Conservation (phyloP, 2,329 filamentous ascomycete species). For the Verticillium albo-atrum region DNA sequence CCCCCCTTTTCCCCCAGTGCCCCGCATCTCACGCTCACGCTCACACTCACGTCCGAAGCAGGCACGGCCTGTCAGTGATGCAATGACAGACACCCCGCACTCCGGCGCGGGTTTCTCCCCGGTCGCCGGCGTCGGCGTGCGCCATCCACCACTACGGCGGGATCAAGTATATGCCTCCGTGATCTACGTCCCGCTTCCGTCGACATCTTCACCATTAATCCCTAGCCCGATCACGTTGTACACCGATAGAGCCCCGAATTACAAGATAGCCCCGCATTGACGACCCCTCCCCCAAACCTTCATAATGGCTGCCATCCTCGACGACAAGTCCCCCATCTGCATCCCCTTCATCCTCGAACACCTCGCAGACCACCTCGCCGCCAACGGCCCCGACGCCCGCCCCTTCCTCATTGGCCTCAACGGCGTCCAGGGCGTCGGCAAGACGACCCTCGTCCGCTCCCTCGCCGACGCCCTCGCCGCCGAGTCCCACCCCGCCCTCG, state of each 20-base stretch:
- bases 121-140: too few relatives aligned
- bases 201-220: too few relatives aligned
- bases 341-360: conserved; percentile 70
- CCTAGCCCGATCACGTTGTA: too few relatives aligned
- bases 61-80: neutral
- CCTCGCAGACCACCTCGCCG: conserved; percentile 44
- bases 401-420: conserved; percentile 88
- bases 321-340: conserved; percentile 76
- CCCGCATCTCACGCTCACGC: neutral
- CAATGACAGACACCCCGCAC: neutral
- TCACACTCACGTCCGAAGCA: neutral
- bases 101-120: neutral
- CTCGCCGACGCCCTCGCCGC: conserved; percentile 58
- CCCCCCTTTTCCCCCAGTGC: too few relatives aligned
- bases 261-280: too few relatives aligned
- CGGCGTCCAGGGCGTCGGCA: conserved; percentile 87
- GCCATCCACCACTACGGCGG: too few relatives aligned
- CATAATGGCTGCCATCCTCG: conserved; percentile 44
- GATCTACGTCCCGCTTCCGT: too few relatives aligned
- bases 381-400: conserved; percentile 28
- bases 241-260: too few relatives aligned
- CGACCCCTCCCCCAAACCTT: neutral
- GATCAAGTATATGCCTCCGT: neutral
- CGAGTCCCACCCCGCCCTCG: conserved; percentile 58
- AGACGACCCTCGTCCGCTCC: conserved; percentile 76